Conservation (phyloP, 2,329 filamentous ascomycete species). For the Aspergillus uvarum region DNA sequence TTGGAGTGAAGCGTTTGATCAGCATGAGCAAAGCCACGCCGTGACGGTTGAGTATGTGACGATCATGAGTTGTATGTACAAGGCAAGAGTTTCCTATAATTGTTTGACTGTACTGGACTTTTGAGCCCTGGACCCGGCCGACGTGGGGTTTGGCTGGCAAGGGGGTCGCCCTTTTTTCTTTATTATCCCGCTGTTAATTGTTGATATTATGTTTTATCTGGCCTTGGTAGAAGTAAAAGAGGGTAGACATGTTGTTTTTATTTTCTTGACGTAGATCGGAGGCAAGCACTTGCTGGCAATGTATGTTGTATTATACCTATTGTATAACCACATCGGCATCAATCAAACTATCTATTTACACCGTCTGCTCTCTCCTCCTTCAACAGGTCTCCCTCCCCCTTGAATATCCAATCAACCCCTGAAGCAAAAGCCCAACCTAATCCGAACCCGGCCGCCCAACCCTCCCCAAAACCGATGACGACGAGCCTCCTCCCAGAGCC, state of each 20-base stretch:
- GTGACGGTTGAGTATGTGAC: constrained; percentile 31
- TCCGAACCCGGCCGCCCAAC: neutral
- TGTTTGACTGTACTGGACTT: constrained; percentile 5
- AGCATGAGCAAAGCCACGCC: constrained; percentile 77
- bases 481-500: constrained; percentile 9
- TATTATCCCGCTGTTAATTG: constrained; percentile 20
- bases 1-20: constrained; percentile 73
- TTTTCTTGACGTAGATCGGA: neutral
- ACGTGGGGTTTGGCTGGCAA: neutral
- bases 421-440: neutral
- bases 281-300: too few relatives aligned
- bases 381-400: neutral
- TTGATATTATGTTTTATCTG: constrained; percentile 14
- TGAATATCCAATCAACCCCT: neutral
- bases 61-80: constrained; percentile 16
- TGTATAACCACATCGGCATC: too few relatives aligned
- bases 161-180: neutral
- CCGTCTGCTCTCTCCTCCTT: too few relatives aligned
- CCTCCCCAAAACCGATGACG: neutral
- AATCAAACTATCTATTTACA: too few relatives aligned
- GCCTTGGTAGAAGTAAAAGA: neutral
- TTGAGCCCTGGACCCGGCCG: neutral
- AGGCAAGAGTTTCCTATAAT: constrained; percentile 2
- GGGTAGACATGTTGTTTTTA: neutral
- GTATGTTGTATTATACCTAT: too few relatives aligned